Base-by-base conservation (phyloP, 495 filamentous ascomycete genomes). In the Xylaria longipes region DNA sequence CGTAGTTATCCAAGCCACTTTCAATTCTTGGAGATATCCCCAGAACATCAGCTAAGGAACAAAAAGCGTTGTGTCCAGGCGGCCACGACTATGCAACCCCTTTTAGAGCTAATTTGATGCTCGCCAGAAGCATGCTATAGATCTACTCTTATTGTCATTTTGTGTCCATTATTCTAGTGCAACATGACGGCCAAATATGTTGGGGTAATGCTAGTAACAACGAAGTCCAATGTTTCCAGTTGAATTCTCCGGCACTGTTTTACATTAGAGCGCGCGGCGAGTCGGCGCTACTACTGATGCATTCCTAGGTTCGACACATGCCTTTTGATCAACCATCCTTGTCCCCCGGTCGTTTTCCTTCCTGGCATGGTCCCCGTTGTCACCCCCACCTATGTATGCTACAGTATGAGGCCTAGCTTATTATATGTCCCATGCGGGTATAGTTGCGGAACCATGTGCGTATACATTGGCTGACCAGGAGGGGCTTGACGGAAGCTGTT, bases 391-490 rank as follows among this genome's bases (percentile, higher is more conserved):
- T 45, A 39, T 35, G 39, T 54, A n/a, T n/a, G n/a, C n/a, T n/a
- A n/a, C n/a, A n/a, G n/a, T 35, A 33, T 37, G 39, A 69, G 52
- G 37, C 39, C 25, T 39, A 69, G 66, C 66, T 69, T 69, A 69
- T 69, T 69, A 69, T 69, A 69, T 11, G 66, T 61, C 54, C 66
- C 54, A 60, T 69, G 66, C 52, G 33, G 66, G 25, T 35, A 60
- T 69, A 69, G 66, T 69, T 69, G 35, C 66, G 66, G 66, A 46
- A 58, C 65, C 65, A 69, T 69, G 66, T 61, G 66, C 66, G 54
- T 69, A 63, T 43, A 33, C 60, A 69, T 45, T 61, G 54, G 66
- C 66, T 58, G 52, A 45, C 43, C 60, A 61, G 56, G 66, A 48
- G 56, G 52, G 66, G 66, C 65, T 67, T 56, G 65, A 67, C 56